phyloP scores from a whole-genome alignment of 1,284 basidiomycete genomes.

The Laetiporus sulphureus region DNA sequence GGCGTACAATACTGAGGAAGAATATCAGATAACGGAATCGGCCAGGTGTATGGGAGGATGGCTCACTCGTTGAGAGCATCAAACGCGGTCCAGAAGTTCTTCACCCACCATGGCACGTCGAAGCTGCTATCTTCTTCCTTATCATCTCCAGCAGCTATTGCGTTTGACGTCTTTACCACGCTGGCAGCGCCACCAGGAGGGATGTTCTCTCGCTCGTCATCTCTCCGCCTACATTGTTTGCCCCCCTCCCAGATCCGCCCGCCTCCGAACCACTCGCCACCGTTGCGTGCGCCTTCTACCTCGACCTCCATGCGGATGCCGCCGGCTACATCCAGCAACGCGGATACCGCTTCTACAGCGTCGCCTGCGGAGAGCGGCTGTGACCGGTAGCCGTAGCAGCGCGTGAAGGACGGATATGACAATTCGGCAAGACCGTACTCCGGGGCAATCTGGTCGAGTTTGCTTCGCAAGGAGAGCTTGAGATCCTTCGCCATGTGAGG shows the following conservation, averaged over 20 bases:
- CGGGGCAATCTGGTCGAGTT: conserved; percentile 87
- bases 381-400: conserved; percentile 85
- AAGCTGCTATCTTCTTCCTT: conserved; percentile 34
- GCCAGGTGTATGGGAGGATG: neutral
- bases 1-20: conserved; percentile 52
- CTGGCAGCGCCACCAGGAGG: conserved; percentile 27
- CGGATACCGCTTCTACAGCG: conserved; percentile 85
- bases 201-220: conserved; percentile 42
- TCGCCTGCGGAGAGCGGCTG: conserved; percentile 89
- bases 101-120: conserved; percentile 69
- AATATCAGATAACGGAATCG: neutral
- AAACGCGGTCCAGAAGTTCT: conserved; percentile 91
- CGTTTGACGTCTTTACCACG: conserved; percentile 18
- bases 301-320: conserved; percentile 89
- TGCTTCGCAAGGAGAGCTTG: conserved; percentile 75
- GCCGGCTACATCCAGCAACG: conserved; percentile 86
- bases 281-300: conserved; percentile 73
- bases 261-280: conserved; percentile 88
- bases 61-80: conserved; percentile 87
- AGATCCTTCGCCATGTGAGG: conserved; percentile 96
- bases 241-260: conserved; percentile 66
- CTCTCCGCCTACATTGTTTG: conserved; percentile 32
- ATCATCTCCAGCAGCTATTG: conserved; percentile 25
- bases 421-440: conserved; percentile 97
- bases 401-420: conserved; percentile 88